Evolutionary conservation across 495 filamentous ascomycete genomes (phyloP), one percentile per base, ranked within the genome.

Genomic region (Bombardia bombarda): DNA sequence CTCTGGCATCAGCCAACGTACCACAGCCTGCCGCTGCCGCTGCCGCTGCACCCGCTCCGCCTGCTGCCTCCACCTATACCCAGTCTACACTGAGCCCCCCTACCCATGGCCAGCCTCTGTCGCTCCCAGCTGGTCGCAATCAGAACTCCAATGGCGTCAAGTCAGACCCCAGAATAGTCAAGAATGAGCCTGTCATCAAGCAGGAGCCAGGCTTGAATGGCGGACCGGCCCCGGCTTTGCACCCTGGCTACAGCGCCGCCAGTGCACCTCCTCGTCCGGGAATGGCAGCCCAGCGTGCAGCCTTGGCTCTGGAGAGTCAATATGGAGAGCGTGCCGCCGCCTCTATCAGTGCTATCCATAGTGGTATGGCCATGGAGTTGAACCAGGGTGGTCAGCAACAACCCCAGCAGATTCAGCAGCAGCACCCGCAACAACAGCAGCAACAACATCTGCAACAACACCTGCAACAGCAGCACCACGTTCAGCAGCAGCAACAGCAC

Each of bases 281-380:
- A 42, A 75, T 53, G 24, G 70, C 73, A 8, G 83, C 84, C 22
- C 69, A 77, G 46, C 79, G 84, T 20, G 87, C 87, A 34, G 75
- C 79, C 17, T 70, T 73, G 42, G 69, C 83, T 25, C 57, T 92
- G 5, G 78, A 84, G 40, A 70, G 77, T 47, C 79, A 82, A 50
- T 93, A 80, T 56, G 87, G 86, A 10, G 66, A 72, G 16, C 70
- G 79, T 32, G 86, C 86, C n/a, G 75, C 76, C 20, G 74, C 72
- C 31, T 84, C 82, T 8, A 83, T 88, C 52, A 80, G 71, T 47
- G 57, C 65, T 56, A 70, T 55, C 46, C 65, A 57, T 56, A 67
- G 40, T 28, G 53, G 57, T 25, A 61, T n/a, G 51, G 56, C 31
- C 52, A 56, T 39, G 53, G n/a, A n/a, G n/a, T n/a, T 56, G 33